A percentile compares a stretch with the other conserved stretches of the same genome.
Evolutionary conservation across 345 rosid species (phyloP).

Genomic region (Eucalyptus cladocalyx): DNA sequence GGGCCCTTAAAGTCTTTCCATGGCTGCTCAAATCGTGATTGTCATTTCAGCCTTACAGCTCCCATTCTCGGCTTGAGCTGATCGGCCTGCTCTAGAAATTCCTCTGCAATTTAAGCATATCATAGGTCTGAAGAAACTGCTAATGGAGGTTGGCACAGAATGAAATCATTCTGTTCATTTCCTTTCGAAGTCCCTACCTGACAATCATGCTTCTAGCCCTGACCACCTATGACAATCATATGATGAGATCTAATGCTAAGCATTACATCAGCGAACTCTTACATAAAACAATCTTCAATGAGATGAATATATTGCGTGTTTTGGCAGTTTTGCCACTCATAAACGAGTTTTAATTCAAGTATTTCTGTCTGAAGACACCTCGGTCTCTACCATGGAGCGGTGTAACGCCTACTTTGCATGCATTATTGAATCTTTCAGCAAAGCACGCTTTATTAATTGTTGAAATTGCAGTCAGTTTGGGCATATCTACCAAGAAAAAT

Average conservation of each 20-base stretch:
- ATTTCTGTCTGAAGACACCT: neutral
- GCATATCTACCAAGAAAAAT: slow-evolving; percentile 71
- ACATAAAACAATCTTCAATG: neutral
- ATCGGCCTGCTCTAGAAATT: neutral
- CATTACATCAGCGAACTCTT: neutral
- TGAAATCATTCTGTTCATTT: neutral
- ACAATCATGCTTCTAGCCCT: neutral
- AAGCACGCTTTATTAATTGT: neutral
- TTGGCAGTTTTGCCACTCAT: neutral
- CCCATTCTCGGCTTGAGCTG: neutral
- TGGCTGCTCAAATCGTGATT: neutral
- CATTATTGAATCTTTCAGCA: neutral
- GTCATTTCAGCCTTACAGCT: neutral
- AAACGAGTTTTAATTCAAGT: neutral
- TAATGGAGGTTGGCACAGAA: neutral
- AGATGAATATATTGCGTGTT: neutral
- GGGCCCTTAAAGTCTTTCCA: neutral
- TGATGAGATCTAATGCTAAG: neutral
- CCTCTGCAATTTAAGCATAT: neutral
- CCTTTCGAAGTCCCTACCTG: neutral
- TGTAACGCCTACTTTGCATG: neutral
- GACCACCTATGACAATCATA: neutral
- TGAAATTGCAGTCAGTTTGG: slow-evolving; percentile 66
- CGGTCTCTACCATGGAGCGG: neutral
- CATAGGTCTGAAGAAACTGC: neutral